Percentiles rank a stretch among this genome's conserved stretches.
Conservation (phyloP, 306 rosid genomes). For the Cicer chorassanicum region DNA sequence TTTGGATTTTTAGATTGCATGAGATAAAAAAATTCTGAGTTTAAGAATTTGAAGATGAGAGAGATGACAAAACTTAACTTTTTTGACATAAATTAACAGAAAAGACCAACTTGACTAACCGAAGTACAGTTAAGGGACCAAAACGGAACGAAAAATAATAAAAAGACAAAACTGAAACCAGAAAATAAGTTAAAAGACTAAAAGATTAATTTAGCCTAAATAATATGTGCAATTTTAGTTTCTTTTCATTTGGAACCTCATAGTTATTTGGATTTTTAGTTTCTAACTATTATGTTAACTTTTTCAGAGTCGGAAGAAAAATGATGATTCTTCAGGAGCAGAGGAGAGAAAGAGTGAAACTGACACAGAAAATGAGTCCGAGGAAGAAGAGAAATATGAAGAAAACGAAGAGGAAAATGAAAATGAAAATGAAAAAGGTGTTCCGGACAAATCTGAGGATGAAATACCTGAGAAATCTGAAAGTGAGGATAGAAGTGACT, state of each 20-base stretch:
- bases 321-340: constrained; percentile 50
- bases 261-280: background rate
- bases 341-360: constrained; percentile 56
- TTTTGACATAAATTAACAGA: too few relatives aligned
- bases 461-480: constrained; percentile 66
- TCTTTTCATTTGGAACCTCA: background rate
- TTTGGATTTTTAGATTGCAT: too few relatives aligned
- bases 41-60: too few relatives aligned
- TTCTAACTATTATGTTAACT: background rate
- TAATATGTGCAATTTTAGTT: background rate
- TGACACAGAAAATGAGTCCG: constrained; percentile 77
- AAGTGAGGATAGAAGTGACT: constrained; percentile 72
- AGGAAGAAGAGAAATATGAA: constrained; percentile 61
- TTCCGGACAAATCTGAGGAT: constrained; percentile 75
- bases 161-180: too few relatives aligned
- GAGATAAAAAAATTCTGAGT: too few relatives aligned
- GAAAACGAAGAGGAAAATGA: constrained; percentile 60
- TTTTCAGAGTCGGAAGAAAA: constrained; percentile 68
- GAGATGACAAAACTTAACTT: too few relatives aligned
- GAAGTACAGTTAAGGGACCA: too few relatives aligned
- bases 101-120: too few relatives aligned
- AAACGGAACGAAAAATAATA: background rate
- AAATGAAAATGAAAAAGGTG: constrained; percentile 62
- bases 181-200: background rate
- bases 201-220: background rate